phyloP scores from a whole-genome alignment of 2,329 filamentous ascomycete species.

The Colletotrichum cordylinicola region DNA sequence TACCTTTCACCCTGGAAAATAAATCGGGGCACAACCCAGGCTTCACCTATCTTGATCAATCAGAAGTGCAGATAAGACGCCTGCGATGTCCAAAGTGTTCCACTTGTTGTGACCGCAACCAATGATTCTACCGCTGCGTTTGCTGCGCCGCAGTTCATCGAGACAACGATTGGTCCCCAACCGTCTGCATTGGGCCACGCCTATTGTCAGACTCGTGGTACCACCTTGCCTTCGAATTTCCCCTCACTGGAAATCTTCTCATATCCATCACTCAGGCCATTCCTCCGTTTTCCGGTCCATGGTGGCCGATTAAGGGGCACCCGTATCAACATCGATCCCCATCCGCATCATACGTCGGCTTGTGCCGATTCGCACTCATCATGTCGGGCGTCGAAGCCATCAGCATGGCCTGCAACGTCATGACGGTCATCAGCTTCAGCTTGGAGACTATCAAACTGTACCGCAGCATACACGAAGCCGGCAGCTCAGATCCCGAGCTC shows the following conservation, averaged over 20 bases:
- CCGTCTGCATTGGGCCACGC: too few species aligned
- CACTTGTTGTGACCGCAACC: background rate
- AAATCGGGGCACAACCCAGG: background rate
- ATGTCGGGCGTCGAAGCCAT: background rate
- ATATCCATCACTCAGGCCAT: accelerated
- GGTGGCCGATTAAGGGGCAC: too few species aligned
- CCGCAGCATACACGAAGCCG: background rate
- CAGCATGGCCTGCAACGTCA: background rate
- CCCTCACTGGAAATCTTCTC: background rate
- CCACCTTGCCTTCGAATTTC: background rate
- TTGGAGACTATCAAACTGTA: background rate
- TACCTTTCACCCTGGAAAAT: background rate
- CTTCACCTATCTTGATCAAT: background rate
- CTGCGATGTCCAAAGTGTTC: background rate
- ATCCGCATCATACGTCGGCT: background rate
- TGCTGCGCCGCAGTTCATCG: background rate
- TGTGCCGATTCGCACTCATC: background rate
- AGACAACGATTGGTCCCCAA: too few species aligned
- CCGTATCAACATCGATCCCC: accelerated
- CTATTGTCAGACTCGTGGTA: too few species aligned
- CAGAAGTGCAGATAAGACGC: background rate
- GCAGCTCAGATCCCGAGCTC: background rate
- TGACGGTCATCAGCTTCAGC: background rate
- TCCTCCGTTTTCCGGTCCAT: too few species aligned
- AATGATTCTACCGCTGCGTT: background rate